Base-by-base conservation (phyloP, 768 basidiomycete genomes). In the Mycena rosella region DNA sequence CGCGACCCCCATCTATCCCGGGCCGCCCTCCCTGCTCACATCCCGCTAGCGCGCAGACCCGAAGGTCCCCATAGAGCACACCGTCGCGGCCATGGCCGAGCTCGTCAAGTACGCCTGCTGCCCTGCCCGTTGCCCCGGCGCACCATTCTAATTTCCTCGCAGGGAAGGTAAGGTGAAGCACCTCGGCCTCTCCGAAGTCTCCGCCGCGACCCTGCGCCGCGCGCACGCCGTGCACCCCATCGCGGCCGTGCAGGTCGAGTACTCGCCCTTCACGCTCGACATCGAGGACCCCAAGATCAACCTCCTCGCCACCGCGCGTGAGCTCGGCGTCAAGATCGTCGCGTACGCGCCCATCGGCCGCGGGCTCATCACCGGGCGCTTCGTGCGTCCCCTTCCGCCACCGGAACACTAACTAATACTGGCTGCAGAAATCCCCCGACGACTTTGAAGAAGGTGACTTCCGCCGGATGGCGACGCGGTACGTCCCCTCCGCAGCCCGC, bases 371-470 rank as follows among this genome's bases (percentile, higher is more conserved):
- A 84, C 79, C 0, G 82, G 82, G 6, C 73, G 74, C 71, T 79
- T 79, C 51, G 77, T 79, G 48, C 69, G 76, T 69, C n/a, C n/a
- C 6, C 45, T 22, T 13, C 7, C n/a, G n/a, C n/a, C n/a, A n/a
- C n/a, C n/a, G n/a, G n/a, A n/a, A n/a, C n/a, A 10, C 34, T 36
- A 15, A 15, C 34, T 36, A 15, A n/a, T n/a, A n/a, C n/a, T n/a
- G n/a, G n/a, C n/a, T n/a, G 24, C 44, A 76, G 76, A 79, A 80
- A 82, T 79, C 81, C 65, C 74, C 76, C 56, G 73, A 79, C n/a
- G n/a, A n/a, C n/a, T n/a, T n/a, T n/a, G 82, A 80, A 26, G 73
- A 74, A 48, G 78, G 73, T 8, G 86, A 87, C 65, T 81, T 79
- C 70, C 77, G 85, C 22, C 76, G 75, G 17, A 51, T 48, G 0